Conservation (phyloP, 768 basidiomycete species). For the Phanerochaete sordida region DNA sequence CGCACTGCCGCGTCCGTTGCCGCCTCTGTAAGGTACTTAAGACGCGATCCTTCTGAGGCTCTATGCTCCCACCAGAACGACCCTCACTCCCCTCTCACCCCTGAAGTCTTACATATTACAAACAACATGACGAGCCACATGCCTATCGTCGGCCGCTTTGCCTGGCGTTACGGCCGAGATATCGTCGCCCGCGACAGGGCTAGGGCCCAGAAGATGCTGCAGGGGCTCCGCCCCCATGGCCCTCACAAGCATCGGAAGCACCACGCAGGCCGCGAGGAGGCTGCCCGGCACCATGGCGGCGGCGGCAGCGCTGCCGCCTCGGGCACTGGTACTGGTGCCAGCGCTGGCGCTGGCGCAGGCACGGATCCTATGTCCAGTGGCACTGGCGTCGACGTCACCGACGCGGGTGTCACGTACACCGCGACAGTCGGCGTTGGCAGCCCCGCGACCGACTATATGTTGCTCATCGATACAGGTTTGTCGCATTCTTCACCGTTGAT, state of each 20-base stretch:
- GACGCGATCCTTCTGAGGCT: too few species aligned
- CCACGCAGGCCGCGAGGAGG: slow-evolving; percentile 3
- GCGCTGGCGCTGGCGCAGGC: background rate
- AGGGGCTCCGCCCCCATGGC: slow-evolving; percentile 51
- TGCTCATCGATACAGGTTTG: slow-evolving; percentile 57
- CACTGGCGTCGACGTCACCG: slow-evolving; percentile 51
- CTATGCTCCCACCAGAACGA: too few species aligned
- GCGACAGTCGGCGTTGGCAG: slow-evolving; percentile 47
- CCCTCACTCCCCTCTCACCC: too few species aligned
- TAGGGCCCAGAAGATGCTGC: slow-evolving; percentile 51
- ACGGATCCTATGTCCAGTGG: slow-evolving; percentile 8
- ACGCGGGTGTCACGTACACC: slow-evolving; percentile 55
- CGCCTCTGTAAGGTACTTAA: too few species aligned
- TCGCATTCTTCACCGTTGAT: background rate
- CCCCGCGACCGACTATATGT: slow-evolving; percentile 44
- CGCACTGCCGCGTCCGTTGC: too few species aligned
- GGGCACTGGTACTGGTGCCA: background rate
- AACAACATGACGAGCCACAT: slow-evolving; percentile 14
- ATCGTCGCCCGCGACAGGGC: slow-evolving; percentile 51
- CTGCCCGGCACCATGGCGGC: slow-evolving; percentile 7
- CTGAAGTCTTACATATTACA: background rate
- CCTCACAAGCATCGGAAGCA: slow-evolving; percentile 31
- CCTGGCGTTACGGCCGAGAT: slow-evolving; percentile 36
- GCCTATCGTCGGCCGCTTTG: slow-evolving; percentile 43
- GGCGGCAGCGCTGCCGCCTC: background rate